These are phyloP conservation scores for Rhodotorula paludigena DNA, from an alignment of 768 basidiomycete species.

Conservation along the genomic window DNA sequence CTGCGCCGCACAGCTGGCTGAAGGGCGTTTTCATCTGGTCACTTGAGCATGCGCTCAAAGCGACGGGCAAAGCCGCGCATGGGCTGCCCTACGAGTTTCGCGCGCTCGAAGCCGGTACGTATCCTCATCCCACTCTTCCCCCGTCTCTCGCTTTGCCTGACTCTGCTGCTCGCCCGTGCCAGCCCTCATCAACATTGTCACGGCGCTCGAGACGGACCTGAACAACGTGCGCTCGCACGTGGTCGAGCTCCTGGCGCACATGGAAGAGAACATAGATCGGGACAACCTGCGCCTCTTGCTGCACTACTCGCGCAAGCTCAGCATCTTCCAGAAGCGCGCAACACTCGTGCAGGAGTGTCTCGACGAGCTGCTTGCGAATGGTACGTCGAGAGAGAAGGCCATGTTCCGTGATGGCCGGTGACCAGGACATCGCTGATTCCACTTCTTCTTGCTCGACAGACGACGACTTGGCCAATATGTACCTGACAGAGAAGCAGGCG, in stretches of 20 bases:
- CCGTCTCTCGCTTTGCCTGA: neutral
- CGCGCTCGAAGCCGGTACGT: conserved; percentile 75
- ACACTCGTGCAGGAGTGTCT: conserved; percentile 79
- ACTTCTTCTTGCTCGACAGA: conserved; percentile 63
- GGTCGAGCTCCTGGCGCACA: conserved; percentile 79
- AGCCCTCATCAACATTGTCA: conserved; percentile 72
- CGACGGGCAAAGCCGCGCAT: conserved; percentile 40
- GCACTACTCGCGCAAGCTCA: conserved; percentile 82
- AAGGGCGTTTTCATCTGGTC: conserved; percentile 36
- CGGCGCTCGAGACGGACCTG: conserved; percentile 93
- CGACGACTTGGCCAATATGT: conserved; percentile 92
- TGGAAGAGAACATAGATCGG: conserved; percentile 88
- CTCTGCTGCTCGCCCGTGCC: neutral
- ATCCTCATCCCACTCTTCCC: neutral
- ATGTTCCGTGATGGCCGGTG: no score
- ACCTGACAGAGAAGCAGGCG: conserved; percentile 77
- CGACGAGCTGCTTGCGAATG: conserved; percentile 72
- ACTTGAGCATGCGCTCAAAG: conserved; percentile 37
- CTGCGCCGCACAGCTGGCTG: conserved; percentile 11
- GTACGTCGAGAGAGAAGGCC: conserved; percentile 1
- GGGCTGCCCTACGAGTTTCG: conserved; percentile 86
- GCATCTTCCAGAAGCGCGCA: conserved; percentile 85
- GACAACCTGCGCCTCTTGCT: conserved; percentile 87
- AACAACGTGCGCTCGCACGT: conserved; percentile 86
- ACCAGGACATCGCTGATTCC: neutral